Base-by-base conservation (phyloP, 192 early-diverging fungal species). In the Coemansia sp. region DNA sequence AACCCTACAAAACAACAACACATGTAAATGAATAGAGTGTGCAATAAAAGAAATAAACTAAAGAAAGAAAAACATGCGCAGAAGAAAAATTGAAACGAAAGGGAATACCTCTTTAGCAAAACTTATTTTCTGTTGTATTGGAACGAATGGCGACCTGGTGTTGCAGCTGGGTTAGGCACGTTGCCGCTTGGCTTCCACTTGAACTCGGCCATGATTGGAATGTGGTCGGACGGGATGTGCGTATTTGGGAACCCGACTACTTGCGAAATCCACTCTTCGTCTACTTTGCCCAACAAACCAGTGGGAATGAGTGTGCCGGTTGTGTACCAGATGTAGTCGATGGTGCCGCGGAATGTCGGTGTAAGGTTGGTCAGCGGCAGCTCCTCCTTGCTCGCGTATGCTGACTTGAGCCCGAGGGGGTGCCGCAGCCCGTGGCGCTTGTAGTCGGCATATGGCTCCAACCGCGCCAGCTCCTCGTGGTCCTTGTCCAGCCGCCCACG, bases 311-410 rank as follows among this genome's bases (percentile, higher is more conserved):
- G 76, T 20, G 88, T 86, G 31, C 86, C 86, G 15, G 82, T 87
- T 4, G 88, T 84, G 76, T 93, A 93, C 89, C 92, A 98, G 52
- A 98, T 91, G 67, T 96, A 96, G 82, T 98, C 96, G 59, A 98
- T 92, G 15, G 89, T 88, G 0, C 91, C 94, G 56, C 82, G 86
- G 67, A 91, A 98, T 1, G 64, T 71, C n/a, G 95, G 92, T 12
- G 88, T 93, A 69, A 84, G 92, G 64, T 95, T 98, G 14, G 96
- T 98, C 79, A 95, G 89, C n/a, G 89, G 89, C 31, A 98, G 73
- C 57, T 94, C 89, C 14, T 74, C 84, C 0, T 87, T 70, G 54
- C 86, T 75, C 4, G 86, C 78, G 67, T 97, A 97, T 4, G 92
- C 83, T 17, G 89, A 91, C 56, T 89, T 93, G 48, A 98, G 84